Conservation (phyloP, 306 rosid species). For the Ormosia semicastrata region DNA sequence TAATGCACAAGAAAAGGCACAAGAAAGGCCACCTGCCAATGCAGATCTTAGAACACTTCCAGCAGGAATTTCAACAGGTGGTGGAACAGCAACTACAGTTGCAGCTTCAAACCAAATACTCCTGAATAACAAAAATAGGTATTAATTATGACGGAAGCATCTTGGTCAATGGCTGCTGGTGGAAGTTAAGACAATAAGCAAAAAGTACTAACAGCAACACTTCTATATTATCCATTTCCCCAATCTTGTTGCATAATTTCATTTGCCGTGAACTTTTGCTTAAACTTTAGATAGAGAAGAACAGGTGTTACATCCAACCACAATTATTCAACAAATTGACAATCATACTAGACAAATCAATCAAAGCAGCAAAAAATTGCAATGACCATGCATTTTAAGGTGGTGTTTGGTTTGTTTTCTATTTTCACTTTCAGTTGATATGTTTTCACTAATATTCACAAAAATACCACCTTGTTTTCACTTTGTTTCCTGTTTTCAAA, state of each 20-base stretch:
- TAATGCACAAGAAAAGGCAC: conserved; percentile 92
- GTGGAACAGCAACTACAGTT: conserved; percentile 95
- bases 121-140: conserved; percentile 54
- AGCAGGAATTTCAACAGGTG: conserved; percentile 84
- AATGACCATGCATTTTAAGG: neutral
- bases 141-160: conserved; percentile 10
- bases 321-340: neutral
- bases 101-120: conserved; percentile 99
- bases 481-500: too few species aligned
- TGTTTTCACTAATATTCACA: too few species aligned
- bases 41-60: conserved; percentile 98
- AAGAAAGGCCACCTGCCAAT: conserved; percentile 97
- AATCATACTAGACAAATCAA: neutral
- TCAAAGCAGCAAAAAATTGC: neutral
- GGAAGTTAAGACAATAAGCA: neutral
- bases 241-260: neutral
- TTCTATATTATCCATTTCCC: neutral
- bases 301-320: neutral
- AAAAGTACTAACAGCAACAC: neutral
- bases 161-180: conserved; percentile 2
- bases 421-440: too few species aligned
- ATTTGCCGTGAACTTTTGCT: neutral
- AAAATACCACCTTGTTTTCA: too few species aligned
- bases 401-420: too few species aligned
- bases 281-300: neutral